These are phyloP conservation scores for Hyparrhenia diplandra DNA, from an alignment of 176 grass and related monocot genomes.

Conservation along the genomic window DNA sequence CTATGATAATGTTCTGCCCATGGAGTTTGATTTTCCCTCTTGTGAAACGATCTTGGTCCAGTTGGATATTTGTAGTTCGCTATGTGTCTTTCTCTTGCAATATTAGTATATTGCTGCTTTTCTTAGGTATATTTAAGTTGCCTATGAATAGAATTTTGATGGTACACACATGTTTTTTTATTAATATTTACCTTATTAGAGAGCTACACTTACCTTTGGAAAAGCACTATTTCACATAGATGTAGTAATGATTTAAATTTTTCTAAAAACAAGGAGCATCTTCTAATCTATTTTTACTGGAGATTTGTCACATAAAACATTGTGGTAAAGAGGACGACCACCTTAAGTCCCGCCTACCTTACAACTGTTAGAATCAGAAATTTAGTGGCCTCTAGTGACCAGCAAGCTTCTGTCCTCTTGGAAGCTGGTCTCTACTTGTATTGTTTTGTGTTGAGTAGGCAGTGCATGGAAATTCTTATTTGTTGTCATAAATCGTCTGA, in stretches of 20 bases:
- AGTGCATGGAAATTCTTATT: constrained; percentile 2
- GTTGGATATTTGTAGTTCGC: neutral
- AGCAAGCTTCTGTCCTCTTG: neutral
- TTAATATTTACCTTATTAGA: neutral
- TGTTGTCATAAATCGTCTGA: constrained; percentile 4
- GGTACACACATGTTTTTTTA: neutral
- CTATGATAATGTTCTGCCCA: neutral
- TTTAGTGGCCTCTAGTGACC: neutral
- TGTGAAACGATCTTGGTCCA: neutral
- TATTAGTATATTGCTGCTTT: neutral
- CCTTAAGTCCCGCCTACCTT: neutral
- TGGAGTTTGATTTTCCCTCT: neutral
- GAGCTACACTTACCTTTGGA: neutral
- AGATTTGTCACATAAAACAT: neutral
- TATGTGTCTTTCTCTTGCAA: neutral
- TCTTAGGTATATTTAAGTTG: neutral
- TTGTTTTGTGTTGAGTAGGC: neutral
- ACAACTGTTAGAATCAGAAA: neutral
- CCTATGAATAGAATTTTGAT: neutral
- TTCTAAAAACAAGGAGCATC: neutral
- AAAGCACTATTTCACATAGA: neutral
- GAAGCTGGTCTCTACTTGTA: neutral
- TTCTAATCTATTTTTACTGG: neutral
- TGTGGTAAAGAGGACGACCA: neutral
- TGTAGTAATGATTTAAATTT: neutral